Conservation (phyloP, 2,329 filamentous ascomycete species). For the Penicillium sp. region DNA sequence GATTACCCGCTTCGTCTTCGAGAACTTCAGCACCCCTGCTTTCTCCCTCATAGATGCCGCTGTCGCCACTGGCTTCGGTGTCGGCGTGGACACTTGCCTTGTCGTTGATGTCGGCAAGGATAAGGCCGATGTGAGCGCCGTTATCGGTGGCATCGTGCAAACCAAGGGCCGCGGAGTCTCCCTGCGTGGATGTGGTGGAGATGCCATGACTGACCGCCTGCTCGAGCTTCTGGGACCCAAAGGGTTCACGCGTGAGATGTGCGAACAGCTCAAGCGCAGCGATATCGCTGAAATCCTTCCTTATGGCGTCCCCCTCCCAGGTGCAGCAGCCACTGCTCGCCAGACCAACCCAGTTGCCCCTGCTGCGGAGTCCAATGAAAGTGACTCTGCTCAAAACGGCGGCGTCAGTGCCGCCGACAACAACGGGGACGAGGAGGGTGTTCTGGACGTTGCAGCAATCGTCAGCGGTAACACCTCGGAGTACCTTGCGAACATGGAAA, state of each 20-base stretch:
- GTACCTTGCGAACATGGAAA: constrained; percentile 65
- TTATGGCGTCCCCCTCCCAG: constrained; percentile 57
- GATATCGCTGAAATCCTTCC: constrained; percentile 66
- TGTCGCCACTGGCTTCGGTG: constrained; percentile 78
- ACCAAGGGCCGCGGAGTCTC: constrained; percentile 67
- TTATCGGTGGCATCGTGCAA: constrained; percentile 80
- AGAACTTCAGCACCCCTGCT: constrained; percentile 93
- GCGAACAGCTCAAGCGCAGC: constrained; percentile 67
- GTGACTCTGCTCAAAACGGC: constrained; percentile 50
- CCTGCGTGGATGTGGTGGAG: constrained; percentile 74
- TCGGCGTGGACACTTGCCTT: constrained; percentile 78
- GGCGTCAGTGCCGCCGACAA: constrained; percentile 60
- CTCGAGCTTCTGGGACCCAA: constrained; percentile 65
- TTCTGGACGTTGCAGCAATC: constrained; percentile 68
- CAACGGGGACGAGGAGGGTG: constrained; percentile 61
- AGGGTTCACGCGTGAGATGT: constrained; percentile 65
- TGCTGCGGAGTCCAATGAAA: constrained; percentile 50
- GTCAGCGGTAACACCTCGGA: constrained; percentile 68
- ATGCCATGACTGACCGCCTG: constrained; percentile 79
- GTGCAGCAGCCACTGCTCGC: constrained; percentile 46
- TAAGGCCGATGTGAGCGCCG: constrained; percentile 90
- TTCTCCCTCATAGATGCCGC: constrained; percentile 90
- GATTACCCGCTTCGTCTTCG: constrained; percentile 92
- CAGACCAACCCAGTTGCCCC: constrained; percentile 58
- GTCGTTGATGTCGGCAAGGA: constrained; percentile 89